phyloP scores from a whole-genome alignment of 352 stramenopile species.

The Globisporangium uncinulatum region DNA sequence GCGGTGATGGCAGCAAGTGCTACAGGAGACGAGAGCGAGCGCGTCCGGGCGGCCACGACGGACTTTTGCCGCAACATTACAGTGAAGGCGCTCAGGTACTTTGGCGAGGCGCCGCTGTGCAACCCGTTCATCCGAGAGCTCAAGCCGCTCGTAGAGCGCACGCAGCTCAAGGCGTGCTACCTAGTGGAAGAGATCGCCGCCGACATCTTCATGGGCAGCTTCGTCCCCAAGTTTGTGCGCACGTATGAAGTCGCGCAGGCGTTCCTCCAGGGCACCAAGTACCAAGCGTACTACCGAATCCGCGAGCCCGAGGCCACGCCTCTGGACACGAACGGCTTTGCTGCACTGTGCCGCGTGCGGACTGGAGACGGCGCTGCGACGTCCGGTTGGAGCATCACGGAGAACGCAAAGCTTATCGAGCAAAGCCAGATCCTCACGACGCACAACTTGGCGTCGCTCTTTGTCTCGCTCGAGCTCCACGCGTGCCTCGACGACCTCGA shows the following conservation, averaged over 20 bases:
- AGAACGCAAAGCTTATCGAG: slow-evolving; percentile 16
- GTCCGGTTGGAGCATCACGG: slow-evolving; percentile 3
- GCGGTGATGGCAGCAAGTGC: not conserved
- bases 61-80: slow-evolving; percentile 1
- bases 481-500: slow-evolving; percentile 1
- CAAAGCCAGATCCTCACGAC: slow-evolving; percentile 17
- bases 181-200: slow-evolving; percentile 16
- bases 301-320: not conserved
- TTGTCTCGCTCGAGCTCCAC: slow-evolving; percentile 6
- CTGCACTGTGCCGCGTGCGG: not conserved
- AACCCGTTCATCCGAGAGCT: slow-evolving; percentile 16
- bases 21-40: not conserved
- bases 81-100: slow-evolving; percentile 1
- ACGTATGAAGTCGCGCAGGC: slow-evolving; percentile 3
- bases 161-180: not conserved
- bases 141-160: not conserved
- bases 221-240: slow-evolving; percentile 11
- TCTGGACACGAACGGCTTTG: not conserved
- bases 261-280: slow-evolving; percentile 10
- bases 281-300: slow-evolving; percentile 16
- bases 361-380: not conserved
- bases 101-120: slow-evolving; percentile 1
- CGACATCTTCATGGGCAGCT: slow-evolving; percentile 19
- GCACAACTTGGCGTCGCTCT: slow-evolving; percentile 20
- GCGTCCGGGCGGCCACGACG: not conserved